Percentiles rank a stretch among this genome's conserved stretches.
Evolutionary conservation across 2,329 filamentous ascomycete species (phyloP).

Genomic region (Aspergillus novofumigatus): DNA sequence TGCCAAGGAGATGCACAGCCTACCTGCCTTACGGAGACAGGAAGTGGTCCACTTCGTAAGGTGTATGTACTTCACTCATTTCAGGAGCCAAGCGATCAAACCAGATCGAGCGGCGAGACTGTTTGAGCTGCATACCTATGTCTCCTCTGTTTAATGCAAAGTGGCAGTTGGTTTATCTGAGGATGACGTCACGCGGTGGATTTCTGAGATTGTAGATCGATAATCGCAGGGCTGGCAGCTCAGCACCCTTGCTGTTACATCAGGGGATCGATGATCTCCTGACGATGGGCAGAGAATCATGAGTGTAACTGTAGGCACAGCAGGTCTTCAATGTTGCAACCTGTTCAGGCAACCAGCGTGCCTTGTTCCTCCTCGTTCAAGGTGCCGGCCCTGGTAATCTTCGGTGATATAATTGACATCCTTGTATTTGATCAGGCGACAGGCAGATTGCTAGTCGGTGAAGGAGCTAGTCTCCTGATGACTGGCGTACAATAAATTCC

Average conservation of each 20-base stretch:
- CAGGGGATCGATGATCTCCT: background rate
- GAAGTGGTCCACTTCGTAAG: background rate
- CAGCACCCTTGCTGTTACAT: background rate
- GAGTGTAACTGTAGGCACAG: background rate
- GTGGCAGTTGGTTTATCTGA: background rate
- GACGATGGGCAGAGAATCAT: background rate
- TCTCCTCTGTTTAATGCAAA: background rate
- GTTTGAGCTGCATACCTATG: background rate
- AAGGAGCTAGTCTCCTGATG: background rate
- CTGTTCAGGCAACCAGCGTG: background rate
- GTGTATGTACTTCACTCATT: no score
- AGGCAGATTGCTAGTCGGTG: no score
- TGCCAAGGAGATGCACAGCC: background rate
- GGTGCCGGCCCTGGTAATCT: background rate
- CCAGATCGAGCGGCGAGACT: background rate
- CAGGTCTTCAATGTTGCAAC: background rate
- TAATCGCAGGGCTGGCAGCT: background rate
- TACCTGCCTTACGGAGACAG: background rate
- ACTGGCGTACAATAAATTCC: background rate
- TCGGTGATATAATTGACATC: no score
- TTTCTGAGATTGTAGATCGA: background rate
- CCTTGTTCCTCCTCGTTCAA: background rate
- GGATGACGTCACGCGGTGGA: background rate
- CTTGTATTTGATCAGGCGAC: no score
- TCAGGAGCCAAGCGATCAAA: background rate